A percentile compares a stretch with the other conserved stretches of the same genome.
phyloP scores from a whole-genome alignment of 148 eudicot genomes.

The Persicaria maculosa region DNA sequence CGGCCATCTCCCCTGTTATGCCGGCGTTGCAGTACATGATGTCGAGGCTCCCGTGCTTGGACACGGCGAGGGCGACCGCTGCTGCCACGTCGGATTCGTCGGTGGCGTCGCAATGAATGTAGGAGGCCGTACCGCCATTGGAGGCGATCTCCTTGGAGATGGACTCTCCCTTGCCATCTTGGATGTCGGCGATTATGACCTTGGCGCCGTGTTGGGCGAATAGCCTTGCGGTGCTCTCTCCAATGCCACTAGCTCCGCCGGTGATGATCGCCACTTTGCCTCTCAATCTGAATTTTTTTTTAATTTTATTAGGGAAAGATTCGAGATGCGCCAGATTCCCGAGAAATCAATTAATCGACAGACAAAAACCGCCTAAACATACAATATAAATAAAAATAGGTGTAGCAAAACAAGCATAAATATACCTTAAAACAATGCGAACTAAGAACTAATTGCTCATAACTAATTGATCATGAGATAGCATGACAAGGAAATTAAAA shows the following conservation, averaged over 20 bases:
- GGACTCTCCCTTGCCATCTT: conserved; percentile 25
- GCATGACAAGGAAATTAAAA: too few species aligned
- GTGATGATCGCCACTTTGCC: conserved; percentile 50
- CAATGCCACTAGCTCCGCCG: conserved; percentile 63
- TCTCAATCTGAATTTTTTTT: conserved; percentile 40
- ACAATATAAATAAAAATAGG: too few species aligned
- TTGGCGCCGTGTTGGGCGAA: conserved; percentile 49
- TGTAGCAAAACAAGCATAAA: too few species aligned
- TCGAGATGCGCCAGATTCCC: too few species aligned
- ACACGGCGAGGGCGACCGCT: conserved; percentile 23
- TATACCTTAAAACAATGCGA: too few species aligned
- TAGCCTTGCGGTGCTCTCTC: conserved; percentile 33
- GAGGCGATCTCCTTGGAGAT: conserved; percentile 18
- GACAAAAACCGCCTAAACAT: too few species aligned
- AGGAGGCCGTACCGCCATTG: conserved; percentile 15
- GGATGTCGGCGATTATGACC: conserved; percentile 47
- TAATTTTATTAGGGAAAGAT: too few species aligned
- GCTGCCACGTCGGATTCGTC: conserved; percentile 25
- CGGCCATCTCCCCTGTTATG: conserved; percentile 9
- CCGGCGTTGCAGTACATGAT: conserved; percentile 57
- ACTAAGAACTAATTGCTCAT: too few species aligned
- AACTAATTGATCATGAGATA: too few species aligned
- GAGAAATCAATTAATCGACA: too few species aligned
- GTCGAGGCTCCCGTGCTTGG: conserved; percentile 41
- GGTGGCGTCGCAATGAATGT: conserved; percentile 35